Conservation (phyloP, 768 basidiomycete genomes). For the Cystobasidium ongulense region DNA sequence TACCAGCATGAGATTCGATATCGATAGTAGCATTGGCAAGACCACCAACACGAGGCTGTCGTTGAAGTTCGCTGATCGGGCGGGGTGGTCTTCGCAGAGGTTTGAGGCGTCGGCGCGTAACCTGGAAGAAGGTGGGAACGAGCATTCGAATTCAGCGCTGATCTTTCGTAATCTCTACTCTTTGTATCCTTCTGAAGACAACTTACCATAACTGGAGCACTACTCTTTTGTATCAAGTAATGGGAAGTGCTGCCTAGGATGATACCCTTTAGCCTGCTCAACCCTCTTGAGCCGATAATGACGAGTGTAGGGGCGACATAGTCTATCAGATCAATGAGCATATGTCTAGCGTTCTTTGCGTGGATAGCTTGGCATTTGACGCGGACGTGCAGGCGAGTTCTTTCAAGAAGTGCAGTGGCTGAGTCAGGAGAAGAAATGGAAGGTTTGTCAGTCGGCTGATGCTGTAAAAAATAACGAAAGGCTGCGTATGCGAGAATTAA, state of each 20-base stretch:
- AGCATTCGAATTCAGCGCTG: not conserved
- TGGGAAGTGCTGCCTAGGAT: slow-evolving; percentile 24
- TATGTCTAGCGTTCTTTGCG: slow-evolving; percentile 40
- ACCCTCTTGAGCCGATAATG: slow-evolving; percentile 40
- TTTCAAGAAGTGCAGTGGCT: slow-evolving; percentile 79
- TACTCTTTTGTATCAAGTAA: slow-evolving; percentile 29
- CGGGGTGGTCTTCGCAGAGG: not conserved
- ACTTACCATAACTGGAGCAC: slow-evolving; percentile 25
- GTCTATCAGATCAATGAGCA: slow-evolving; percentile 43
- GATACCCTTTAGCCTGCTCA: slow-evolving; percentile 39
- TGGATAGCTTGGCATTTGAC: slow-evolving; percentile 71
- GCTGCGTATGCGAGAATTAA: not conserved
- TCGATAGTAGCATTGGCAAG: slow-evolving; percentile 23
- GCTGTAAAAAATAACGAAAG: not conserved
- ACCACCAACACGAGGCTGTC: slow-evolving; percentile 15
- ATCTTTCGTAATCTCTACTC: not conserved
- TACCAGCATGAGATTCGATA: slow-evolving; percentile 14
- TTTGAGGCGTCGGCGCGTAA: slow-evolving; percentile 22
- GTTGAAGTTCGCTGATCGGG: slow-evolving; percentile 16
- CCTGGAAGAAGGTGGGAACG: not conserved
- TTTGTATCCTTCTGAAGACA: too few relatives aligned
- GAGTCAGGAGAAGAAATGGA: slow-evolving; percentile 73
- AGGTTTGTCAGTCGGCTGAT: slow-evolving; percentile 70
- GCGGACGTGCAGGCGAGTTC: slow-evolving; percentile 76
- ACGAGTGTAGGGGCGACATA: slow-evolving; percentile 42